A percentile compares a stretch with the other conserved stretches of the same genome.
These are phyloP conservation scores for Tylopilus vinaceipallidus DNA, from an alignment of 768 basidiomycete genomes.

Conservation along the genomic window DNA sequence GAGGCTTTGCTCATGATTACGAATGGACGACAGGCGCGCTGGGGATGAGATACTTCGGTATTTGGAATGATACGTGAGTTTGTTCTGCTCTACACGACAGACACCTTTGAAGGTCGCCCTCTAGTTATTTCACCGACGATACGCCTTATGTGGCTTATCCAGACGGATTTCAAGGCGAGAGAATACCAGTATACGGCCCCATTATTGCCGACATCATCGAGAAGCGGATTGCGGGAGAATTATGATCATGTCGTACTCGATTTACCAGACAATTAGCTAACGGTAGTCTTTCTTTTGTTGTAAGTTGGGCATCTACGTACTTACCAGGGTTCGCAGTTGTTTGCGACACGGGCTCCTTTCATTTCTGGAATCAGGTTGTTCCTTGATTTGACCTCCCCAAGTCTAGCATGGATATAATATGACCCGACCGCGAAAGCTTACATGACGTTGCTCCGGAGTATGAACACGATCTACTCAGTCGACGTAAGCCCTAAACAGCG, in stretches of 20 bases:
- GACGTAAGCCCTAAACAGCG: conserved; percentile 31
- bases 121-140: conserved; percentile 26
- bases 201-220: conserved; percentile 69
- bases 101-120: background rate
- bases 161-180: conserved; percentile 79
- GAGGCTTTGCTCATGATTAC: conserved; percentile 83
- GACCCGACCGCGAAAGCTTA: background rate
- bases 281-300: background rate
- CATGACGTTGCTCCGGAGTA: background rate
- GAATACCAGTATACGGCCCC: conserved; percentile 71
- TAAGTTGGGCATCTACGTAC: background rate
- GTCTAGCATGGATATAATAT: background rate
- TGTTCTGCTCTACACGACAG: background rate
- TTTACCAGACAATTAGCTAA: background rate
- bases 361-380: background rate
- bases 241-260: background rate
- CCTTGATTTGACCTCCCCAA: background rate
- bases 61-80: conserved; percentile 79
- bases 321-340: background rate
- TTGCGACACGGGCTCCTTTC: background rate
- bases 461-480: conserved; percentile 6
- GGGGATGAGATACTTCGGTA: conserved; percentile 70
- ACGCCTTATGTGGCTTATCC: conserved; percentile 64
- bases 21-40: conserved; percentile 77
- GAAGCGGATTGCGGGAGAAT: conserved; percentile 48